phyloP scores from a whole-genome alignment of 78 protist species.

The Dictyostelium brefeldianum region DNA sequence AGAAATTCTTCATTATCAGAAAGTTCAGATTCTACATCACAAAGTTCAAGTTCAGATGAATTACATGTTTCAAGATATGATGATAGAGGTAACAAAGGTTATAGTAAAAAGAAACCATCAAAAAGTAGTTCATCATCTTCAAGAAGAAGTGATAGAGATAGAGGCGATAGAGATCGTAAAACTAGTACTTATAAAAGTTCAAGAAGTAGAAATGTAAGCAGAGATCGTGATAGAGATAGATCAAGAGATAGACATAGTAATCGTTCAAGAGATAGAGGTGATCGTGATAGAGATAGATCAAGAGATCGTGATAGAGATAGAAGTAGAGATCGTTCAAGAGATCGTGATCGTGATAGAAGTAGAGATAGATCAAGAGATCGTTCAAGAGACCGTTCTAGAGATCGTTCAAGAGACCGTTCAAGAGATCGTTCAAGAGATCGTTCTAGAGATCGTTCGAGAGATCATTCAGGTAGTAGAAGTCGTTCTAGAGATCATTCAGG shows the following conservation, averaged over 20 bases:
- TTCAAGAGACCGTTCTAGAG: conserved; percentile 23
- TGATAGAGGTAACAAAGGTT: not conserved
- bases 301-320: conserved; percentile 16
- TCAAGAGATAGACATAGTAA: conserved; percentile 20
- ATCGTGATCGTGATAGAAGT: conserved; percentile 11
- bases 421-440: conserved; percentile 30
- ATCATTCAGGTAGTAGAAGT: not conserved
- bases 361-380: not conserved
- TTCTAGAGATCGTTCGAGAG: conserved; percentile 19
- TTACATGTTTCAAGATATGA: conserved; percentile 13
- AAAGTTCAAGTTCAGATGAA: conserved; percentile 55
- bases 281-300: conserved; percentile 7
- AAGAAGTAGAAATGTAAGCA: conserved; percentile 17
- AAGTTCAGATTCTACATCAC: conserved; percentile 35
- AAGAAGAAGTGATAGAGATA: conserved; percentile 8
- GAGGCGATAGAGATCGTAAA: conserved; percentile 13
- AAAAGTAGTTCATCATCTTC: not conserved
- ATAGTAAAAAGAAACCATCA: not conserved
- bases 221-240: conserved; percentile 36
- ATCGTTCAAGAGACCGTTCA: conserved; percentile 26
- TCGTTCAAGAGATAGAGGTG: conserved; percentile 48
- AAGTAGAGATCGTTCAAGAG: conserved; percentile 47
- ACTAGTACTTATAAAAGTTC: not conserved
- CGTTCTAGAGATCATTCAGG: not conserved
- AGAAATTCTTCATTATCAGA: conserved; percentile 57